Evolutionary conservation across 2,329 filamentous ascomycete species (phyloP).

Genomic region (Fusarium incarnatum): DNA sequence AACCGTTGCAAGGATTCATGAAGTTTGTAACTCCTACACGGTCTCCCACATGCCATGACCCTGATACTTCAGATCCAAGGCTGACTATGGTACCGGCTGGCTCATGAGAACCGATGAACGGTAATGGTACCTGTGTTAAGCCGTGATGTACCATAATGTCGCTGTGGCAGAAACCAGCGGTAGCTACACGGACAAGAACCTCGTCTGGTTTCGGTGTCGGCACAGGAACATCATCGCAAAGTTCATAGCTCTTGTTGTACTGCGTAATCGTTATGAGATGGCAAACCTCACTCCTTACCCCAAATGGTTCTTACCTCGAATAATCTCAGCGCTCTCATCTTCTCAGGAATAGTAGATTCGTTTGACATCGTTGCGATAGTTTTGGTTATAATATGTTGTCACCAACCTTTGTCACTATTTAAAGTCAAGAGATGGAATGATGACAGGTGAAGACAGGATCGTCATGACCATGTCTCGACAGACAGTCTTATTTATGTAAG

Average conservation of each 20-base stretch:
- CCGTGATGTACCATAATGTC: constrained; percentile 39
- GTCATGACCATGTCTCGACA: neutral
- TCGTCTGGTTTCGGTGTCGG: constrained; percentile 19
- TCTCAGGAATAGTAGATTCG: constrained; percentile 4
- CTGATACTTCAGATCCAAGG: constrained; percentile 23
- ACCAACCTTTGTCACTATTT: neutral
- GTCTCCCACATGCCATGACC: constrained; percentile 27
- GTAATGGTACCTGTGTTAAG: constrained; percentile 26
- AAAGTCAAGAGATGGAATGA: neutral
- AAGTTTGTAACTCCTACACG: constrained; percentile 37
- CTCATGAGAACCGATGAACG: constrained; percentile 41
- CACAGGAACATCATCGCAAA: constrained; percentile 21
- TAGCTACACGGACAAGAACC: constrained; percentile 22
- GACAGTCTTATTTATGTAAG: neutral
- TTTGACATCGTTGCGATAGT: neutral
- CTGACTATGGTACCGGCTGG: constrained; percentile 37
- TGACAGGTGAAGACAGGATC: neutral
- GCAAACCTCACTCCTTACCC: neutral
- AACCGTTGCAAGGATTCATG: constrained; percentile 31
- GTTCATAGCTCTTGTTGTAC: constrained; percentile 24
- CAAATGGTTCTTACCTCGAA: constrained; percentile 22
- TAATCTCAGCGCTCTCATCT: constrained; percentile 35
- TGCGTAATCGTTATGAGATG: constrained; percentile 1
- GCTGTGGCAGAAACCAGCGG: constrained; percentile 36
- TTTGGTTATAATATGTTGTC: too few relatives aligned